A percentile compares a stretch with the other conserved stretches of the same genome.
Evolutionary conservation across 2,329 filamentous ascomycete genomes (phyloP).

Genomic region (Aspergillus ochraceus): DNA sequence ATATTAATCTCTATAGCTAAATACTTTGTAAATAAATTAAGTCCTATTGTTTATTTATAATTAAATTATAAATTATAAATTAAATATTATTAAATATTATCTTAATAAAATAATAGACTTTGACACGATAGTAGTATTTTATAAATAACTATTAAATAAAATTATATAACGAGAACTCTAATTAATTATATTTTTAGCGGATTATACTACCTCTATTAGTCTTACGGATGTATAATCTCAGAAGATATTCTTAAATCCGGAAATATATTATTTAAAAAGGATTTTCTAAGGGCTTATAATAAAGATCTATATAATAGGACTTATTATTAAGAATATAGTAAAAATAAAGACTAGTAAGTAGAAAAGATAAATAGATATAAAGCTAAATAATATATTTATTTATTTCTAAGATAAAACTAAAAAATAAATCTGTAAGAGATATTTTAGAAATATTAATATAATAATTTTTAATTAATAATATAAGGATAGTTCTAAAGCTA

Average conservation of each 20-base stretch:
- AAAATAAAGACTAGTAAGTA: conserved; percentile 7
- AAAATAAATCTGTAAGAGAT: conserved; percentile 15
- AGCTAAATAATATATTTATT: conserved; percentile 13
- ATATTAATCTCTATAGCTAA: too few species aligned
- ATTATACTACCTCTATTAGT: conserved; percentile 13
- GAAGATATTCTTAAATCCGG: conserved; percentile 4
- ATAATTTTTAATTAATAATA: conserved; percentile 21
- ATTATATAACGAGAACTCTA: conserved; percentile 13
- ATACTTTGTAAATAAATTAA: too few species aligned
- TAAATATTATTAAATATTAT: too few species aligned
- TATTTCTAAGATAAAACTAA: conserved; percentile 9
- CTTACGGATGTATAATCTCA: conserved; percentile 11
- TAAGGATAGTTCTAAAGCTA: background rate
- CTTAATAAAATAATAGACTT: too few species aligned
- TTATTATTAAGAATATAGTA: conserved; percentile 8
- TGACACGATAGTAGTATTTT: conserved; percentile 17
- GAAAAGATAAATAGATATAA: conserved; percentile 13
- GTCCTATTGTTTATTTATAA: too few species aligned
- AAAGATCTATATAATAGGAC: conserved; percentile 3
- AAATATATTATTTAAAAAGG: background rate
- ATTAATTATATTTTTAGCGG: conserved; percentile 13
- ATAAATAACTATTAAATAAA: conserved; percentile 16
- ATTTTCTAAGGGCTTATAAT: conserved; percentile 5
- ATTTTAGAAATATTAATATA: conserved; percentile 22
- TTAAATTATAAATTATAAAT: too few species aligned